Percentiles rank a stretch among this genome's conserved stretches.
Evolutionary conservation across 805 yeast species (phyloP).

Genomic region (Candida pseudofarinosa): DNA sequence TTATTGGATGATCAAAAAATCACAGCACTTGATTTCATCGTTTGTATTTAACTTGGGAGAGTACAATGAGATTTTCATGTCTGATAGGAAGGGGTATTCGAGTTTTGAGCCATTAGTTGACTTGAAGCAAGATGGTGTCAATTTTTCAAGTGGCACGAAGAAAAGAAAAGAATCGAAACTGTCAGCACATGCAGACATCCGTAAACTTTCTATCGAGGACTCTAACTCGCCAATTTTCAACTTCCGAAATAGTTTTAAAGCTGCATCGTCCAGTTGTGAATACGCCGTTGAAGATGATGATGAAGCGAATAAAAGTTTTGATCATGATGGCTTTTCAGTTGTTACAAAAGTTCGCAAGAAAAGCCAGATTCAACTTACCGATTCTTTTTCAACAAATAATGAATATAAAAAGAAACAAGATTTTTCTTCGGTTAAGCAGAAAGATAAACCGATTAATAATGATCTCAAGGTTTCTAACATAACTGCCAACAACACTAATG

Average conservation of each 20-base stretch:
- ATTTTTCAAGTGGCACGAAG: not conserved
- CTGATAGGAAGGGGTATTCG: conserved; percentile 27
- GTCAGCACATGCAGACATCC: not conserved
- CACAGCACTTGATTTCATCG: conserved; percentile 13
- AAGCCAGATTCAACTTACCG: not conserved
- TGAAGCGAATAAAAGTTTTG: not conserved
- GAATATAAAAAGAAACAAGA: not conserved
- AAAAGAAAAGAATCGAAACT: not conserved
- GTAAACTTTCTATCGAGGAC: not conserved
- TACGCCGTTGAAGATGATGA: not conserved
- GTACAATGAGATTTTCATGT: conserved; percentile 31
- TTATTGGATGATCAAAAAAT: conserved; percentile 19
- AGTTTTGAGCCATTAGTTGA: conserved; percentile 37
- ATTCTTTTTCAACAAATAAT: not conserved
- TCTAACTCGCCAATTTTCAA: not conserved
- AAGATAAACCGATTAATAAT: not conserved
- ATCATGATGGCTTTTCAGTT: not conserved
- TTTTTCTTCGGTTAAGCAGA: not conserved
- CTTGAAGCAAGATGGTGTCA: conserved; percentile 15
- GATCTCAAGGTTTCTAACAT: not conserved
- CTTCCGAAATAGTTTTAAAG: not conserved
- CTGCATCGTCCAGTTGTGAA: not conserved
- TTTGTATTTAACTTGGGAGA: conserved; percentile 17
- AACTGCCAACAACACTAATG: not conserved
- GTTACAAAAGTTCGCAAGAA: not conserved